A percentile compares a stretch with the other conserved stretches of the same genome.
phyloP scores from a whole-genome alignment of 139 green algal species.

The Chlorella sp. region DNA sequence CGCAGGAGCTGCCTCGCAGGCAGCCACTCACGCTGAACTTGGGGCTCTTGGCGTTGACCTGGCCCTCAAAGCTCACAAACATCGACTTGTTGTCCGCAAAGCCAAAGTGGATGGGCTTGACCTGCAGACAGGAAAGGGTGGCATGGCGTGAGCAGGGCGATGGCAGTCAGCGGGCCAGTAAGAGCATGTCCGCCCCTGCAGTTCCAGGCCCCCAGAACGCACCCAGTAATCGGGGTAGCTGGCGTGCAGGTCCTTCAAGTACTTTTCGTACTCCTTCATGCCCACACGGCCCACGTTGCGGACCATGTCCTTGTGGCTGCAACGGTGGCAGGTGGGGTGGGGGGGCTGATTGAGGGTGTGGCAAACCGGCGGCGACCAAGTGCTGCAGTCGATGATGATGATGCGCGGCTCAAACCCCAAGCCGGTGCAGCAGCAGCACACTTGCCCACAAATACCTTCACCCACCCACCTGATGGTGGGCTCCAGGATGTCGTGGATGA shows the following conservation, averaged over 20 bases:
- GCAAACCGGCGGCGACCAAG: background rate
- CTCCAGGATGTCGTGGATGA: background rate
- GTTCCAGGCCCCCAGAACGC: background rate
- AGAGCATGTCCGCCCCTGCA: no score
- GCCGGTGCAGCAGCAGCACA: background rate
- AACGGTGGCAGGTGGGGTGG: background rate
- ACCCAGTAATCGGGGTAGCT: slow-evolving; percentile 17
- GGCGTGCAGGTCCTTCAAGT: slow-evolving; percentile 10
- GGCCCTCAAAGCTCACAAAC: slow-evolving; percentile 35
- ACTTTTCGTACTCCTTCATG: slow-evolving; percentile 15
- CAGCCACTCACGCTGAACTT: slow-evolving; percentile 11
- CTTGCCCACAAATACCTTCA: background rate
- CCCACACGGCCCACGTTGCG: slow-evolving; percentile 23
- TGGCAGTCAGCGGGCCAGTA: background rate
- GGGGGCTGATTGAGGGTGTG: background rate
- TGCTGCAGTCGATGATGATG: background rate
- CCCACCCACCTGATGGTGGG: background rate
- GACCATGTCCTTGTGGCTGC: background rate
- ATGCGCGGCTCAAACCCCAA: background rate
- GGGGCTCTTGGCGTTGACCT: slow-evolving; percentile 10
- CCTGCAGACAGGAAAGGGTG: background rate
- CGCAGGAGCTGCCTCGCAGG: background rate
- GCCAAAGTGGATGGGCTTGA: slow-evolving; percentile 7
- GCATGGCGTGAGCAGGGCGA: background rate
- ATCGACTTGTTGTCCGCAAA: slow-evolving; percentile 12